Percentiles rank a stretch among this genome's conserved stretches.
phyloP scores from a whole-genome alignment of 1,139 yeast species.

The Kodamaea suecica region DNA sequence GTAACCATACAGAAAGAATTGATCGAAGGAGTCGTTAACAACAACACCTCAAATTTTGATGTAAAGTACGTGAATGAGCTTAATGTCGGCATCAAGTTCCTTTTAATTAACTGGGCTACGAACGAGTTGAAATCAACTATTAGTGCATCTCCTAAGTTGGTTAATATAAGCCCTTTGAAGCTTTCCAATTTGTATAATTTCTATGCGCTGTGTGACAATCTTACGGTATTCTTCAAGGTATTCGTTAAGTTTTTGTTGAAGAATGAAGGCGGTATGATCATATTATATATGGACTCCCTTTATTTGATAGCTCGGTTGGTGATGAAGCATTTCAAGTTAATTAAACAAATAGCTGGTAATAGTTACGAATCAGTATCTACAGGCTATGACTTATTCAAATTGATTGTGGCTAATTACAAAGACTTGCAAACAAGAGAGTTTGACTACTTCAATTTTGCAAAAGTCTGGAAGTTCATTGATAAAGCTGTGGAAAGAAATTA shows the following conservation, averaged over 20 bases:
- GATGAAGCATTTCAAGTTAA: conserved; percentile 36
- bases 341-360: conserved; percentile 31
- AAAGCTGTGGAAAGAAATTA: conserved; percentile 1
- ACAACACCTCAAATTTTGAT: conserved; percentile 15
- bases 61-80: conserved; percentile 19
- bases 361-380: conserved; percentile 26
- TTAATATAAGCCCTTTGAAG: conserved; percentile 36
- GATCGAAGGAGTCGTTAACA: conserved; percentile 22
- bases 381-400: conserved; percentile 36
- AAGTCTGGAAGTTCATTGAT: conserved; percentile 39
- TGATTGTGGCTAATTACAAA: conserved; percentile 33
- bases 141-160: conserved; percentile 31
- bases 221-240: conserved; percentile 42
- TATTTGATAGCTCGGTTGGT: conserved; percentile 35
- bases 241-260: conserved; percentile 36
- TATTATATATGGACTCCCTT: conserved; percentile 41
- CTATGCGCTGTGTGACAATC: conserved; percentile 31
- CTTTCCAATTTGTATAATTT: conserved; percentile 34
- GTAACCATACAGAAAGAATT: conserved; percentile 23
- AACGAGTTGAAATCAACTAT: conserved; percentile 34
- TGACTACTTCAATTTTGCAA: conserved; percentile 30
- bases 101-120: conserved; percentile 44
- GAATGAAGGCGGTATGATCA: conserved; percentile 43
- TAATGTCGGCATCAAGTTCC: conserved; percentile 42
- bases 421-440: conserved; percentile 35